A percentile compares a stretch with the other conserved stretches of the same genome.
These are phyloP conservation scores for Phytophthora tubulina DNA, from an alignment of 352 stramenopile genomes.

Conservation along the genomic window DNA sequence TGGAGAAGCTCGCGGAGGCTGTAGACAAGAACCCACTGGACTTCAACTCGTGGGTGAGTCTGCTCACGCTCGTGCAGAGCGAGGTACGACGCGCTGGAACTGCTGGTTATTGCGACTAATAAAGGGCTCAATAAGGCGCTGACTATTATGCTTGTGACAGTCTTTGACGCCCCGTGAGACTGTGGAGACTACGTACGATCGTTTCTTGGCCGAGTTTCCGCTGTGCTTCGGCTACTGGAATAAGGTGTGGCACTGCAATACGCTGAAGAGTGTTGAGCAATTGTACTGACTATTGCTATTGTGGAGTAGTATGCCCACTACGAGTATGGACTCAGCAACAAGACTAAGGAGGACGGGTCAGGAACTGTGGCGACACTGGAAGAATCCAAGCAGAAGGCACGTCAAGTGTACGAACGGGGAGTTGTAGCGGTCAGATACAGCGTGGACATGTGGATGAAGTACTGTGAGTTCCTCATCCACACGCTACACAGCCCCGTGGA, in stretches of 20 bases:
- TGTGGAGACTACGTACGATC: constrained; percentile 75
- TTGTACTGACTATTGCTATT: background rate
- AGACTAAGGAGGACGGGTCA: constrained; percentile 47
- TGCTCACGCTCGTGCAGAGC: constrained; percentile 75
- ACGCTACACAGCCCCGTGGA: constrained; percentile 67
- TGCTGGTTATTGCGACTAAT: background rate
- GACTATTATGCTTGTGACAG: constrained; percentile 24
- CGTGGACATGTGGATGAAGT: constrained; percentile 90
- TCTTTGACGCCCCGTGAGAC: constrained; percentile 53
- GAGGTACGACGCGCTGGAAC: constrained; percentile 45
- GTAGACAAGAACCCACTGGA: constrained; percentile 80
- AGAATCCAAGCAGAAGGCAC: constrained; percentile 58
- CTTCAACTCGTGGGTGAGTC: constrained; percentile 83
- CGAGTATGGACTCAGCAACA: constrained; percentile 56
- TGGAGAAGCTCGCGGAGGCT: constrained; percentile 59
- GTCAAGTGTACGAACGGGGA: constrained; percentile 75
- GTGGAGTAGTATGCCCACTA: constrained; percentile 74
- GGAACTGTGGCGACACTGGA: constrained; percentile 48
- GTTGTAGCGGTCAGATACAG: constrained; percentile 71
- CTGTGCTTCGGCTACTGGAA: constrained; percentile 91
- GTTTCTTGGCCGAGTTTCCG: constrained; percentile 78
- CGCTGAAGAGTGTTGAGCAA: background rate
- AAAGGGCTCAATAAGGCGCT: background rate
- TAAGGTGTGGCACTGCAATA: constrained; percentile 54
- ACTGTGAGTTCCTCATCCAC: constrained; percentile 81